phyloP scores from a whole-genome alignment of 2,329 filamentous ascomycete genomes.

The Epichloe coenophiala region DNA sequence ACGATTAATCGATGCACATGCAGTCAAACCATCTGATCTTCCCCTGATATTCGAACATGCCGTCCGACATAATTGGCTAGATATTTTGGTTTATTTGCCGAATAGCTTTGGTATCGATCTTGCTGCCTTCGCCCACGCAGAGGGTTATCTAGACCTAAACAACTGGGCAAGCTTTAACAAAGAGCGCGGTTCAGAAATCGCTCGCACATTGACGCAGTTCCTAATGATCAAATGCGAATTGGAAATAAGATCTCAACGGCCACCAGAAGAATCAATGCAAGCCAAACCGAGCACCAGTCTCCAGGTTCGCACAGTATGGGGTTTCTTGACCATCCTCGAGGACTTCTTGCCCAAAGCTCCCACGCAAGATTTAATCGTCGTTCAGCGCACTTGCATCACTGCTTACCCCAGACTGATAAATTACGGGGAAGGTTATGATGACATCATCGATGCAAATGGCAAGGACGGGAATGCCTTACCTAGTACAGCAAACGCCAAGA shows the following conservation, averaged over 20 bases:
- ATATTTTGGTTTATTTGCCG: constrained; percentile 62
- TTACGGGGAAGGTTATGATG: constrained; percentile 84
- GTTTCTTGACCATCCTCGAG: constrained; percentile 66
- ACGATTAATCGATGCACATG: constrained; percentile 70
- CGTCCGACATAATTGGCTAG: constrained; percentile 69
- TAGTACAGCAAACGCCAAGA: constrained; percentile 66
- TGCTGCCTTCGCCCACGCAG: constrained; percentile 70
- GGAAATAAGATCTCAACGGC: constrained; percentile 61
- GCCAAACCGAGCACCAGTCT: constrained; percentile 57
- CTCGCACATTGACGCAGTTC: constrained; percentile 63
- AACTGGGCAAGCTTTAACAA: constrained; percentile 66
- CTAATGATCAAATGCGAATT: constrained; percentile 72
- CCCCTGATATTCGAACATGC: constrained; percentile 46
- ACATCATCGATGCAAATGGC: constrained; percentile 78
- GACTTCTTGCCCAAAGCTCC: constrained; percentile 48
- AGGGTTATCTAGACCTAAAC: constrained; percentile 65
- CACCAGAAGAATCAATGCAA: constrained; percentile 44
- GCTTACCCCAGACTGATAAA: constrained; percentile 92
- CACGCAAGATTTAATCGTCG: constrained; percentile 56
- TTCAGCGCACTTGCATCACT: constrained; percentile 81
- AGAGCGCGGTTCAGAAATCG: constrained; percentile 53
- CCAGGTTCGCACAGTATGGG: constrained; percentile 72
- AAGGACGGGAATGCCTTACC: constrained; percentile 71
- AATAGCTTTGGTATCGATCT: constrained; percentile 83
- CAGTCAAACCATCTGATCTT: constrained; percentile 47